Percentiles rank a stretch among this genome's conserved stretches.
Evolutionary conservation across 2,329 filamentous ascomycete species (phyloP).

Genomic region (Colletotrichum sp.): DNA sequence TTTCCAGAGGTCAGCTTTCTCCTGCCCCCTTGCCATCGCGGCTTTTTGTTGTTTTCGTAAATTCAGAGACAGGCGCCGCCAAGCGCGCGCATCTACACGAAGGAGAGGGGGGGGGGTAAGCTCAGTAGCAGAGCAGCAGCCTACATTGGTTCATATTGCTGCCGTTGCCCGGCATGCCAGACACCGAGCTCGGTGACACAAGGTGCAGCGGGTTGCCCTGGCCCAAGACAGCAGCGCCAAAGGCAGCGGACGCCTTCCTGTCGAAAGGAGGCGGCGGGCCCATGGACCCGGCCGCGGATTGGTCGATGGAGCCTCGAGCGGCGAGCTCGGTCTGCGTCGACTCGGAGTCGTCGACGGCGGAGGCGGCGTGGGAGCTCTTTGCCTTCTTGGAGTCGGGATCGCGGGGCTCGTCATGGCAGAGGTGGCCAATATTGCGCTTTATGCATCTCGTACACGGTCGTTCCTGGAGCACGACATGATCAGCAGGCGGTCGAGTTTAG

Average conservation of each 20-base stretch:
- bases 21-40: not conserved
- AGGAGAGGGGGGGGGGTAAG: slow-evolving; percentile 10
- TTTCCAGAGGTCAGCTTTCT: not conserved
- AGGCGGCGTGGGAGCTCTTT: slow-evolving; percentile 67
- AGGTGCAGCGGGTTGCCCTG: slow-evolving; percentile 66
- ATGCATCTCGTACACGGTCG: slow-evolving; percentile 97
- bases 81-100: not conserved
- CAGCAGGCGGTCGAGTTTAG: slow-evolving; percentile 27
- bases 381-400: slow-evolving; percentile 81
- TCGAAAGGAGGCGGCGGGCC: slow-evolving; percentile 54
- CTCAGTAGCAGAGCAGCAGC: slow-evolving; percentile 41
- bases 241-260: slow-evolving; percentile 12
- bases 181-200: slow-evolving; percentile 73
- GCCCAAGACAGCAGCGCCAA: slow-evolving; percentile 40
- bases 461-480: slow-evolving; percentile 63
- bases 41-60: not conserved
- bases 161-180: slow-evolving; percentile 59
- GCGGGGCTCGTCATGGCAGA: slow-evolving; percentile 97
- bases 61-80: not conserved
- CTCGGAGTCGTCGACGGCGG: slow-evolving; percentile 66
- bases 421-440: slow-evolving; percentile 97
- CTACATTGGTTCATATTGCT: slow-evolving; percentile 77
- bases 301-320: slow-evolving; percentile 61
- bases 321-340: slow-evolving; percentile 50
- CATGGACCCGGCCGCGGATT: slow-evolving; percentile 56